phyloP scores from a whole-genome alignment of 164 flowering plant species.

The Macadamia integrifolia region DNA sequence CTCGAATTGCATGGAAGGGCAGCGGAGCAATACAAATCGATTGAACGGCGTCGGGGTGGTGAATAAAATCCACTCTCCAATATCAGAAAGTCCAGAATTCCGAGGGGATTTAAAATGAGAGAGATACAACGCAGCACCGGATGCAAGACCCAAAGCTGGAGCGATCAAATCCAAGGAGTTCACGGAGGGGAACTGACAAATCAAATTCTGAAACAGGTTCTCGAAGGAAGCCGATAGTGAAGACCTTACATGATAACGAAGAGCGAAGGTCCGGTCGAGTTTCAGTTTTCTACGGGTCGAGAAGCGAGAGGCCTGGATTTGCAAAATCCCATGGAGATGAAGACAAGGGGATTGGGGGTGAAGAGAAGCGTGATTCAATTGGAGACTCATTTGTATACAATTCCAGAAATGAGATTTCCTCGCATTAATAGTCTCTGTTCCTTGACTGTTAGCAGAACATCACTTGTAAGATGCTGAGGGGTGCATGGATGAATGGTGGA shows the following conservation, averaged over 20 bases:
- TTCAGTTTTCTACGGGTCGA: slow-evolving; percentile 34
- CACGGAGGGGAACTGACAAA: slow-evolving; percentile 33
- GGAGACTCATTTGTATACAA: slow-evolving; percentile 7
- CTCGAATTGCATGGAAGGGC: slow-evolving; percentile 62
- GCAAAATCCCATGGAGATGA: neutral
- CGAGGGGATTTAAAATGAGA: slow-evolving; percentile 11
- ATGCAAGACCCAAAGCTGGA: slow-evolving; percentile 54
- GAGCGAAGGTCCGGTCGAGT: neutral
- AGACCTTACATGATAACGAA: slow-evolving; percentile 2
- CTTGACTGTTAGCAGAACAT: too few relatives aligned
- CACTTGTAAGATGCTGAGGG: too few relatives aligned
- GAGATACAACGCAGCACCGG: slow-evolving; percentile 37
- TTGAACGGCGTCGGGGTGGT: slow-evolving; percentile 86
- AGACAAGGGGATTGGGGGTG: neutral
- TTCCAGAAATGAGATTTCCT: neutral
- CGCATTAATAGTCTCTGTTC: too few relatives aligned
- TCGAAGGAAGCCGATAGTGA: slow-evolving; percentile 5
- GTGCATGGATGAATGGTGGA: too few relatives aligned
- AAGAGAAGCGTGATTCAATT: neutral
- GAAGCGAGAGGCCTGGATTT: slow-evolving; percentile 13
- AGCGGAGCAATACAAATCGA: slow-evolving; percentile 76
- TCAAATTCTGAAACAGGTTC: slow-evolving; percentile 22
- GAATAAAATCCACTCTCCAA: slow-evolving; percentile 74
- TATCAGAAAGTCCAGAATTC: slow-evolving; percentile 9
- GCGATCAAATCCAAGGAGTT: slow-evolving; percentile 36